A percentile compares a stretch with the other conserved stretches of the same genome.
Evolutionary conservation across 1,284 basidiomycete genomes (phyloP).

Genomic region (Xanthoconium separans): DNA sequence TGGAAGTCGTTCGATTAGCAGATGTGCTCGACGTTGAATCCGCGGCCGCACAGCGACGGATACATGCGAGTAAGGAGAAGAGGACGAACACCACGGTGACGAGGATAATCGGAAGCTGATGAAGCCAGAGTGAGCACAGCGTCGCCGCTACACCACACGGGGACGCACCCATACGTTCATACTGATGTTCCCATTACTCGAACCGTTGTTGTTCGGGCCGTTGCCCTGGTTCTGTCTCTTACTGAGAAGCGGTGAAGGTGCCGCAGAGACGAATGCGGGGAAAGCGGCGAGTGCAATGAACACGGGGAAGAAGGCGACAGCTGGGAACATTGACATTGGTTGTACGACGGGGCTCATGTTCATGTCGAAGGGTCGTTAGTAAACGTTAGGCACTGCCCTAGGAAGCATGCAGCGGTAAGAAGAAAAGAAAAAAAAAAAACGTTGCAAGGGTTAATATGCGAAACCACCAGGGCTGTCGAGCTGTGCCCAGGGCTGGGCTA

Average conservation of each 20-base stretch:
- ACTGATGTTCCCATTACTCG: conserved; percentile 6
- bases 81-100: conserved; percentile 23
- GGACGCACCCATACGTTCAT: conserved; percentile 28
- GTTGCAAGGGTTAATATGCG: too few relatives aligned
- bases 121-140: conserved; percentile 1
- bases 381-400: background rate
- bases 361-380: conserved; percentile 17
- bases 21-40: background rate
- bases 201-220: background rate
- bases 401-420: background rate
- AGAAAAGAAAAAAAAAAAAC: background rate
- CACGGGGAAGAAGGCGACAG: background rate
- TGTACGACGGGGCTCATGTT: background rate
- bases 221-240: background rate
- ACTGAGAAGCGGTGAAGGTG: conserved; percentile 3
- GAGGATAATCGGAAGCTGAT: conserved; percentile 27
- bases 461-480: too few relatives aligned
- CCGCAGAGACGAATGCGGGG: conserved; percentile 9
- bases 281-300: conserved; percentile 6
- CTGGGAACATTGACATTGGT: too few relatives aligned
- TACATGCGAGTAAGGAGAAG: conserved; percentile 23
- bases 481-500: too few relatives aligned
- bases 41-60: conserved; percentile 14
- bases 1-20: background rate
- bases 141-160: background rate